phyloP scores from a whole-genome alignment of 1,139 yeast species.

The Scheffersomyces segobiensis region DNA sequence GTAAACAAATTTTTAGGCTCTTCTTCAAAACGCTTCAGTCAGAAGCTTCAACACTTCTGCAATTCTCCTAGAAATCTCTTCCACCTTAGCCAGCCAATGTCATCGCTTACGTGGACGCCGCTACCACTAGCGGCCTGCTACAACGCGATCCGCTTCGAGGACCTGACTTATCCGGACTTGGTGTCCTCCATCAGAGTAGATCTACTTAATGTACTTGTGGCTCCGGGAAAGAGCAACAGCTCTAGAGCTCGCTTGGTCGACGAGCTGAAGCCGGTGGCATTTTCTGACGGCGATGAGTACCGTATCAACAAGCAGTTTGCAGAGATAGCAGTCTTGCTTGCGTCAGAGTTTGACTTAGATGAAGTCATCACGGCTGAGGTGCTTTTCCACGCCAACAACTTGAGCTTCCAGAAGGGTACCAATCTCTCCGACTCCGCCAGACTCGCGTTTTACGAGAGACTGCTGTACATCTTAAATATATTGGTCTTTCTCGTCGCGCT shows the following conservation, averaged over 20 bases:
- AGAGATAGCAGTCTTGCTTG: conserved; percentile 60
- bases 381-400: conserved; percentile 39
- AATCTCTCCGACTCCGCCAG: conserved; percentile 66
- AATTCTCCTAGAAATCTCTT: background rate
- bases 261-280: conserved; percentile 52
- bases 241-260: conserved; percentile 51
- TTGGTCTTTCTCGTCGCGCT: conserved; percentile 53
- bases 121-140: conserved; percentile 37
- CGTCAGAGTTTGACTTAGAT: conserved; percentile 42
- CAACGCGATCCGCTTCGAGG: conserved; percentile 31
- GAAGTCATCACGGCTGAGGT: conserved; percentile 40
- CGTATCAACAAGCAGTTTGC: conserved; percentile 60
- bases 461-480: conserved; percentile 70
- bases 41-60: background rate
- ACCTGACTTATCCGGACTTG: conserved; percentile 26
- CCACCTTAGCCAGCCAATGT: background rate
- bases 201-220: conserved; percentile 44
- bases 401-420: conserved; percentile 51
- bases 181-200: conserved; percentile 43
- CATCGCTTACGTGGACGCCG: conserved; percentile 32
- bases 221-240: conserved; percentile 53
- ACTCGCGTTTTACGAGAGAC: conserved; percentile 67
- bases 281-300: conserved; percentile 60
- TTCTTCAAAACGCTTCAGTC: background rate
- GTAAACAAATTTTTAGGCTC: background rate